These are phyloP conservation scores for Chenopodium berlandieri DNA, from an alignment of 148 eudicot genomes.

Conservation along the genomic window DNA sequence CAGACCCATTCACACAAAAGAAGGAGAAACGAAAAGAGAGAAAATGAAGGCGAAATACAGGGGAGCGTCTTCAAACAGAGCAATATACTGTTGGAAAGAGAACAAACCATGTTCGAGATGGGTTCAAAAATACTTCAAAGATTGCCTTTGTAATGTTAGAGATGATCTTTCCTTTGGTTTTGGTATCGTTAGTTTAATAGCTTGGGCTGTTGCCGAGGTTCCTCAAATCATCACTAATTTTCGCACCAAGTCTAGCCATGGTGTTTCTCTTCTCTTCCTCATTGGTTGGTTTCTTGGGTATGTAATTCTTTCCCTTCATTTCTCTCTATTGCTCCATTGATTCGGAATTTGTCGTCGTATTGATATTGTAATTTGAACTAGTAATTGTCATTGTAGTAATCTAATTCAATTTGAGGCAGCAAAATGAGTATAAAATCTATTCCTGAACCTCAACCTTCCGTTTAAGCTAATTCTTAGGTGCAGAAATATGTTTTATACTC, in stretches of 20 bases:
- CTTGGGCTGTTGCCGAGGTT: slow-evolving; percentile 94
- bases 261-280: slow-evolving; percentile 81
- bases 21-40: neutral
- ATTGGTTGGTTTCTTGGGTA: slow-evolving; percentile 89
- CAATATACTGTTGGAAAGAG: slow-evolving; percentile 59
- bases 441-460: too few species aligned
- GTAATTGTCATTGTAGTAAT: too few species aligned
- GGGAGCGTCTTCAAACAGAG: slow-evolving; percentile 17
- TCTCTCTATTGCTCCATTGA: neutral
- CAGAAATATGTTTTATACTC: too few species aligned
- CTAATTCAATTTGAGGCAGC: too few species aligned
- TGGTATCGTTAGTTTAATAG: slow-evolving; percentile 65
- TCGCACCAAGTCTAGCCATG: slow-evolving; percentile 86
- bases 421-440: too few species aligned
- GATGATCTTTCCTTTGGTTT: slow-evolving; percentile 78
- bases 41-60: slow-evolving; percentile 9
- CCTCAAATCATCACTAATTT: slow-evolving; percentile 98
- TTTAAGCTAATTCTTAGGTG: too few species aligned
- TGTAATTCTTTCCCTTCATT: neutral
- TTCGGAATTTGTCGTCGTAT: neutral
- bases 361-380: too few species aligned
- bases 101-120: slow-evolving; percentile 57
- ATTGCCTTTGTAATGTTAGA: slow-evolving; percentile 64
- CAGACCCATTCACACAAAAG: neutral
- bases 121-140: slow-evolving; percentile 72